These are phyloP conservation scores for Monilinia laxa DNA, from an alignment of 2,329 filamentous ascomycete species.

Conservation along the genomic window DNA sequence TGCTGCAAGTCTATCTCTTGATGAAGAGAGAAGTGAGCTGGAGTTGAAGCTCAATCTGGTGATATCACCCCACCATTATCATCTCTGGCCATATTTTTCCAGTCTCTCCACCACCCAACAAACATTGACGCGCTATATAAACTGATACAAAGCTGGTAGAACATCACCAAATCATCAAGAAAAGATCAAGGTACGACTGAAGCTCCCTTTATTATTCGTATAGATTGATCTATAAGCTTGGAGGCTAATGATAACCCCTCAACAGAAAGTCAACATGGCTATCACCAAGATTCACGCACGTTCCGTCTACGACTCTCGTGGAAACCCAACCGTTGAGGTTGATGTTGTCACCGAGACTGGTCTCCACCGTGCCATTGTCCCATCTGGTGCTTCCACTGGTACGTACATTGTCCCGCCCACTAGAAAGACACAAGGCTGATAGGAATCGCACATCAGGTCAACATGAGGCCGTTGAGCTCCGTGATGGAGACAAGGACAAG, in stretches of 20 bases:
- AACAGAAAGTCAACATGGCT: conserved; percentile 65
- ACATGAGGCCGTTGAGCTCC: conserved; percentile 88
- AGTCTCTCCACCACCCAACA: conserved; percentile 13
- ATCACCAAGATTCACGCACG: conserved; percentile 89
- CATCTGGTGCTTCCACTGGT: conserved; percentile 94
- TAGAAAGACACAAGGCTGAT: conserved; percentile 30
- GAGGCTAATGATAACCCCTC: conserved; percentile 27
- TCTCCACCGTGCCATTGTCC: conserved; percentile 95
- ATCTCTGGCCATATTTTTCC: conserved; percentile 26
- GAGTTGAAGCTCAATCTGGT: conserved; percentile 28
- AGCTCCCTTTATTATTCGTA: not conserved
- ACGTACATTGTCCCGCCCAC: conserved; percentile 43
- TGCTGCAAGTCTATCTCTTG: conserved; percentile 11
- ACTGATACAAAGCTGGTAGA: conserved; percentile 30
- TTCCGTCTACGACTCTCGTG: conserved; percentile 97
- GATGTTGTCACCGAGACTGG: conserved; percentile 95
- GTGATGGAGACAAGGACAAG: conserved; percentile 83
- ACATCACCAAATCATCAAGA: conserved; percentile 23
- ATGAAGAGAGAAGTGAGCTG: not conserved
- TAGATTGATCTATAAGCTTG: not conserved
- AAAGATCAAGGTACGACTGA: conserved; percentile 26
- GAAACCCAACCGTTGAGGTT: conserved; percentile 98
- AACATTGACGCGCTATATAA: conserved; percentile 22
- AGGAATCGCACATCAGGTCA: conserved; percentile 56
- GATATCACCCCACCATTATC: conserved; percentile 31